These are phyloP conservation scores for Lasiodiplodia hormozganensis DNA, from an alignment of 2,329 filamentous ascomycete genomes.

Conservation along the genomic window DNA sequence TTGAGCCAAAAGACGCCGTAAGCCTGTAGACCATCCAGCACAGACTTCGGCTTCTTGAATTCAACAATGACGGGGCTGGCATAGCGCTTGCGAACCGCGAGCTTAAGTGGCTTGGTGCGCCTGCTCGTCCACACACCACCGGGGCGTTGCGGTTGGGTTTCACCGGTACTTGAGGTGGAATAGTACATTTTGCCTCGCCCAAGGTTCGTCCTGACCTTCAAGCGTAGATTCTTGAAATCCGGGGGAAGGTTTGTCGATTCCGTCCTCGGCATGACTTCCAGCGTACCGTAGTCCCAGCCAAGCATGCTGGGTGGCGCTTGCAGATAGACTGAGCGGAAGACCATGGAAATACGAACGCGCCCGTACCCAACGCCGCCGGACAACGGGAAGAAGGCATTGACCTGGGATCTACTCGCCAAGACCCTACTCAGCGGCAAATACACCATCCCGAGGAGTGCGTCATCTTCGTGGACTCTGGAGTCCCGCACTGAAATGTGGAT, in stretches of 20 bases:
- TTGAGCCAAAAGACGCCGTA: slow-evolving; percentile 69
- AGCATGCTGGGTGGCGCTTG: slow-evolving; percentile 64
- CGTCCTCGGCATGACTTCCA: slow-evolving; percentile 66
- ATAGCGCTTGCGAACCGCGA: slow-evolving; percentile 69
- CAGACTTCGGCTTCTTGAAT: slow-evolving; percentile 63
- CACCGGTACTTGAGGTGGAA: slow-evolving; percentile 36
- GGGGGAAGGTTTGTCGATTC: slow-evolving; percentile 58
- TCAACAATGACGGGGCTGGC: slow-evolving; percentile 62
- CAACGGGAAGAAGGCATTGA: slow-evolving; percentile 71
- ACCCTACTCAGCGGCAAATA: slow-evolving; percentile 70
- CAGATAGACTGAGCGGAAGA: slow-evolving; percentile 73
- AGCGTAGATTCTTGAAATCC: slow-evolving; percentile 57
- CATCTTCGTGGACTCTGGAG: slow-evolving; percentile 71
- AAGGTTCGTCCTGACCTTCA: slow-evolving; percentile 67
- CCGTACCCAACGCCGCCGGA: slow-evolving; percentile 77
- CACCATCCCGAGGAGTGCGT: slow-evolving; percentile 72
- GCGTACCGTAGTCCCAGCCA: slow-evolving; percentile 76
- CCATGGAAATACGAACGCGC: slow-evolving; percentile 71
- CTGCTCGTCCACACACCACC: slow-evolving; percentile 61
- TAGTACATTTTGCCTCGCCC: slow-evolving; percentile 65
- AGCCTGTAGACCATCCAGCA: slow-evolving; percentile 63
- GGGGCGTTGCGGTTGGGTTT: slow-evolving; percentile 37
- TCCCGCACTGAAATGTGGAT: slow-evolving; percentile 73
- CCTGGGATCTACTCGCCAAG: slow-evolving; percentile 68
- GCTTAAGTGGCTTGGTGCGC: slow-evolving; percentile 52